These are phyloP conservation scores for Dactylella cylindrospora DNA, from an alignment of 2,329 filamentous ascomycete genomes.

Conservation along the genomic window DNA sequence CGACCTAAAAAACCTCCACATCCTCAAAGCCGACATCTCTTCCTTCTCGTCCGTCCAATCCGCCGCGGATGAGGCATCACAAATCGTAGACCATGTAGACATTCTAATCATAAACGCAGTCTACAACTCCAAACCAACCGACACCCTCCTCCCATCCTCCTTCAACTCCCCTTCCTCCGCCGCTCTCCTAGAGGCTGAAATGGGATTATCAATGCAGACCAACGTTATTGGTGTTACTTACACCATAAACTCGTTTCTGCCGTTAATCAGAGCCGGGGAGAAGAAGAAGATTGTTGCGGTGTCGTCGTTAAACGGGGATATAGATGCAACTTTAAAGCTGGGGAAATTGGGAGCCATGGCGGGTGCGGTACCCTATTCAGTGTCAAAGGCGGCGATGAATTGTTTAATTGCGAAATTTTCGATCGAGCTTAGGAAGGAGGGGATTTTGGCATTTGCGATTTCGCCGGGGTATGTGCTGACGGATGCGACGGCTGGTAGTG, in stretches of 20 bases:
- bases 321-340: conserved; percentile 46
- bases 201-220: conserved; percentile 47
- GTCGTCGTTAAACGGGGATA: conserved; percentile 52
- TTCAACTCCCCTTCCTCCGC: conserved; percentile 36
- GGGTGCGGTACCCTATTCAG: conserved; percentile 50
- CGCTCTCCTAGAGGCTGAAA: conserved; percentile 43
- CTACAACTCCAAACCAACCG: conserved; percentile 47
- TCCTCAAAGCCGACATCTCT: conserved; percentile 51
- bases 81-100: conserved; percentile 51
- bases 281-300: conserved; percentile 55
- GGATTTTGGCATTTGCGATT: conserved; percentile 11
- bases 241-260: conserved; percentile 53
- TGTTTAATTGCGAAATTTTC: conserved; percentile 53
- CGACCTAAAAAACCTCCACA: conserved; percentile 50
- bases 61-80: conserved; percentile 50
- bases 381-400: conserved; percentile 54
- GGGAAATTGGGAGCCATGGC: conserved; percentile 42
- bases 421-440: conserved; percentile 49
- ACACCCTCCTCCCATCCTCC: conserved; percentile 14
- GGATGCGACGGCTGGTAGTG: background rate
- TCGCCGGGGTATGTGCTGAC: conserved; percentile 5
- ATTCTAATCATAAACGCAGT: conserved; percentile 54
- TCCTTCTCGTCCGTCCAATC: conserved; percentile 51
- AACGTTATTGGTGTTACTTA: conserved; percentile 50
- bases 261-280: conserved; percentile 52